Conservation (phyloP, 129 eudicot species). For the Artemisia argyi region DNA sequence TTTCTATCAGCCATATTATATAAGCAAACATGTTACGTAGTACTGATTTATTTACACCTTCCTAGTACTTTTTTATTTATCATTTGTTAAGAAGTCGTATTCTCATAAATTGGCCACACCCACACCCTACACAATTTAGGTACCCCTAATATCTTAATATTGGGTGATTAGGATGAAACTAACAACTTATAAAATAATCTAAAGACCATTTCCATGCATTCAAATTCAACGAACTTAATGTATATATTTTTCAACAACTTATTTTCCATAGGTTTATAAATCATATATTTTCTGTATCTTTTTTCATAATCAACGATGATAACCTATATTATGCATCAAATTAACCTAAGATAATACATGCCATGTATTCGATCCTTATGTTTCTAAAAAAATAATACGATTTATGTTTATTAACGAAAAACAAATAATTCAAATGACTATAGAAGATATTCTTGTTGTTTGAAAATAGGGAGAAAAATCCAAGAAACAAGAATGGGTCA, state of each 20-base stretch:
- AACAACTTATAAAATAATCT: background rate
- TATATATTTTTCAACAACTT: background rate
- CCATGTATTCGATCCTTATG: too few relatives aligned
- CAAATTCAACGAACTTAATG: background rate
- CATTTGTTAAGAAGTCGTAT: constrained; percentile 1
- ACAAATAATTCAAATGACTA: background rate
- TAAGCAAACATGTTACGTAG: background rate
- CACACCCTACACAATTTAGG: background rate
- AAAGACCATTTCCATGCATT: background rate
- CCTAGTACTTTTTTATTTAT: background rate
- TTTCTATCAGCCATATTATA: background rate
- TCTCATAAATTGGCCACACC: constrained; percentile 5
- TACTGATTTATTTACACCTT: background rate
- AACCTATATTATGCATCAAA: too few relatives aligned
- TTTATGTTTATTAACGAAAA: too few relatives aligned
- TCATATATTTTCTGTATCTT: background rate
- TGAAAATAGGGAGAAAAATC: constrained; percentile 33
- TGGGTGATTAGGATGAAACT: constrained; percentile 8
- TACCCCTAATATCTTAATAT: constrained; percentile 7
- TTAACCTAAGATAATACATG: too few relatives aligned
- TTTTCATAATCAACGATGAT: too few relatives aligned
- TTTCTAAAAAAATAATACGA: too few relatives aligned
- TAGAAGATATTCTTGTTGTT: constrained; percentile 18
- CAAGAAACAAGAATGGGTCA: constrained; percentile 30
- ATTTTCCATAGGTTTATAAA: background rate